Evolutionary conservation across 2,329 filamentous ascomycete genomes (phyloP).

Genomic region (Colletotrichum trifolii): DNA sequence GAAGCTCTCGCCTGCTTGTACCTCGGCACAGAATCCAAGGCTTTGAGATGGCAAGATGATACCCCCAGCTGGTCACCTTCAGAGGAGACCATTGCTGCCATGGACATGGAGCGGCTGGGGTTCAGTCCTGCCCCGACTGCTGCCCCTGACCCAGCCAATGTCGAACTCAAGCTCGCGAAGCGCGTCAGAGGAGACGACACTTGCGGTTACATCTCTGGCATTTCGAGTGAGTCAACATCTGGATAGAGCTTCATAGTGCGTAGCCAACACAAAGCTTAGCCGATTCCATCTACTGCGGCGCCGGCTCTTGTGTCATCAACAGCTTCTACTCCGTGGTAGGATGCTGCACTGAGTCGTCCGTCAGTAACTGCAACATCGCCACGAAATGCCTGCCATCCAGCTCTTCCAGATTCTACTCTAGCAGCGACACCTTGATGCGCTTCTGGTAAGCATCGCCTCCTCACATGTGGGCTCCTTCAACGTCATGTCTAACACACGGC

Average conservation of each 20-base stretch:
- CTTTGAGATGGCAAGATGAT: conserved; percentile 41
- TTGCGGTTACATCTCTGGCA: conserved; percentile 46
- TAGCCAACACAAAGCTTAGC: conserved; percentile 16
- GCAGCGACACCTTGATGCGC: conserved; percentile 42
- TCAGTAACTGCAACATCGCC: conserved; percentile 37
- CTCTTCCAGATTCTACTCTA: conserved; percentile 38
- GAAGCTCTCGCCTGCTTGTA: conserved; percentile 40
- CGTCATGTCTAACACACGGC: not conserved
- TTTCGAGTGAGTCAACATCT: conserved; percentile 37
- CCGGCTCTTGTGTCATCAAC: conserved; percentile 45
- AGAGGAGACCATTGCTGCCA: conserved; percentile 40
- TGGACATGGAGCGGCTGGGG: conserved; percentile 38
- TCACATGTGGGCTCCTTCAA: too few species aligned
- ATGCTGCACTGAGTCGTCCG: conserved; percentile 43
- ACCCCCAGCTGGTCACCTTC: conserved; percentile 41
- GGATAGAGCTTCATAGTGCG: conserved; percentile 4
- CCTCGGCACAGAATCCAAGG: conserved; percentile 39
- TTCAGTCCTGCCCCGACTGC: conserved; percentile 36
- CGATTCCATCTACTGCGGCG: conserved; percentile 44
- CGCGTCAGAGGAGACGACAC: conserved; percentile 44
- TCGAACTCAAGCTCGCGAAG: conserved; percentile 37
- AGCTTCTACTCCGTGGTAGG: conserved; percentile 41
- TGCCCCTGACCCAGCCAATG: conserved; percentile 35
- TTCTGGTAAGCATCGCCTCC: conserved; percentile 44
- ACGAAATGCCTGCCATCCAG: conserved; percentile 45